These are phyloP conservation scores for Lolium rigidum DNA, from an alignment of 176 grass and related monocot genomes.

Conservation along the genomic window DNA sequence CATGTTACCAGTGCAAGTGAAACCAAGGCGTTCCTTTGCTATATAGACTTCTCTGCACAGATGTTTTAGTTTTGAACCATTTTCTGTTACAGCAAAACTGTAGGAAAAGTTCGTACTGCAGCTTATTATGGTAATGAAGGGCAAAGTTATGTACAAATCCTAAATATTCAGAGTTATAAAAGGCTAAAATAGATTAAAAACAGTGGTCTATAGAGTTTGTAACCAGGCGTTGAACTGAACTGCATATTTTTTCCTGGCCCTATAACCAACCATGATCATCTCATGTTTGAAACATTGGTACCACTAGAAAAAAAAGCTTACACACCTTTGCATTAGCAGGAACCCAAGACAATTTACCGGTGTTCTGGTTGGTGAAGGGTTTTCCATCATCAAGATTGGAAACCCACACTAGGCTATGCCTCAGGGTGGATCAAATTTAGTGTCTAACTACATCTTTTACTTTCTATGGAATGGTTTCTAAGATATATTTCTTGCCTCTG, in stretches of 20 bases:
- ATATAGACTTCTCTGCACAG: conserved; percentile 17
- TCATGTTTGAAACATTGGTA: background rate
- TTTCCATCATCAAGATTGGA: conserved; percentile 13
- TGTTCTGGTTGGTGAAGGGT: conserved; percentile 9
- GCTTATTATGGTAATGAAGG: background rate
- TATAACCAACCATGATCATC: conserved; percentile 4
- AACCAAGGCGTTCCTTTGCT: background rate
- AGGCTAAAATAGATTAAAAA: background rate
- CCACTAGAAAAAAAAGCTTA: background rate
- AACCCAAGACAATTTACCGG: background rate
- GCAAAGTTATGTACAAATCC: background rate
- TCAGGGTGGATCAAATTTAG: conserved; percentile 27
- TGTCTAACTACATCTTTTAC: conserved; percentile 2
- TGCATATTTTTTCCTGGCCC: background rate
- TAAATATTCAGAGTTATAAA: background rate
- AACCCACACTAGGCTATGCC: conserved; percentile 2
- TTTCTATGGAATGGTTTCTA: conserved; percentile 10
- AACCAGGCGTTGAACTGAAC: background rate
- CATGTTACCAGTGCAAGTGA: conserved; percentile 1
- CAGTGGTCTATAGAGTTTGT: background rate
- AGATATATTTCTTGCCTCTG: conserved; percentile 25
- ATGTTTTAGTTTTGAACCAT: conserved; percentile 21
- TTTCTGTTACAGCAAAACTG: background rate
- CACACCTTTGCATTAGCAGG: background rate
- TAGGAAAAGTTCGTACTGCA: background rate